A percentile compares a stretch with the other conserved stretches of the same genome.
Conservation (phyloP, 768 basidiomycete genomes). For the Lepiota venenata region DNA sequence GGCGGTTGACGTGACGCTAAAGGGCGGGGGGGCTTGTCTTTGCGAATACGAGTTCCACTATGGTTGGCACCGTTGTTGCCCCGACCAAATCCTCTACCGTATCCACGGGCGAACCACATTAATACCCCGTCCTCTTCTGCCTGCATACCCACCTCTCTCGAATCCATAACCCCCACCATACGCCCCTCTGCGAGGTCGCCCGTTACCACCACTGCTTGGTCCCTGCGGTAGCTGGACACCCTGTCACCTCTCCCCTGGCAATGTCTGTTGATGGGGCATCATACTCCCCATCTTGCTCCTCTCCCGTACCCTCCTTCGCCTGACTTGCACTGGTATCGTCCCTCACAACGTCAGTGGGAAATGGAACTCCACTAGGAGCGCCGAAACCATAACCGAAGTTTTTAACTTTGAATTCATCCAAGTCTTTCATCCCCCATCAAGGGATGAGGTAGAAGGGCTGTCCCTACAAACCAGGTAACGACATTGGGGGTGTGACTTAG, state of each 20-base stretch:
- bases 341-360: conserved; percentile 24
- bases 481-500: too few species aligned
- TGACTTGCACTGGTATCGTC: conserved; percentile 16
- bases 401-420: conserved; percentile 47
- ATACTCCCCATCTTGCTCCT: not conserved
- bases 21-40: conserved; percentile 27
- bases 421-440: not conserved
- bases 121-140: conserved; percentile 22
- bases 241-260: not conserved
- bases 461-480: too few species aligned
- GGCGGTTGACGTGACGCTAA: conserved; percentile 27
- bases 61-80: conserved; percentile 18
- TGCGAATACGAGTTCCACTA: conserved; percentile 15
- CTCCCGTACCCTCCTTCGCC: not conserved
- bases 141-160: conserved; percentile 25
- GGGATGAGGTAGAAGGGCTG: too few species aligned
- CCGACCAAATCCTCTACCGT: conserved; percentile 30
- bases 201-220: not conserved
- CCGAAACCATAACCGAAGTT: conserved; percentile 69
- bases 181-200: conserved; percentile 10
- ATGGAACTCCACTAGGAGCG: conserved; percentile 32
- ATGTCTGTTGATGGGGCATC: not conserved
- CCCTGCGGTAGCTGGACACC: not conserved
- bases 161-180: conserved; percentile 28
- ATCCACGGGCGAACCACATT: conserved; percentile 36